A percentile compares a stretch with the other conserved stretches of the same genome.
These are phyloP conservation scores for Phytophthora citrophthora DNA, from an alignment of 352 stramenopile genomes.

Conservation along the genomic window DNA sequence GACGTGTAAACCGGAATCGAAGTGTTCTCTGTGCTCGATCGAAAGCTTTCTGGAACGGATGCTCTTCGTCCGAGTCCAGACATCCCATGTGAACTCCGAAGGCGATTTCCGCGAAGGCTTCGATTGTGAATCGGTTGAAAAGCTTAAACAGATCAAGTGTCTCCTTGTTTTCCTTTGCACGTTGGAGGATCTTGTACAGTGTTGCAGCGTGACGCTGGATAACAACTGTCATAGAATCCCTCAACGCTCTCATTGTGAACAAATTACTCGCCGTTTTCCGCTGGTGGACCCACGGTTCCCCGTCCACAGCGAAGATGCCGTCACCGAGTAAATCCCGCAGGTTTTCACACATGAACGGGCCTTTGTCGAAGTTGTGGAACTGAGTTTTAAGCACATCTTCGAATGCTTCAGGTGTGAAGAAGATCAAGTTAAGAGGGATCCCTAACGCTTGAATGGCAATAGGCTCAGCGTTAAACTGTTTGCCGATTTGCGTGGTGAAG, in stretches of 20 bases:
- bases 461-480: conserved; percentile 36
- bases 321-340: conserved; percentile 59
- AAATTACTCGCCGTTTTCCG: conserved; percentile 86
- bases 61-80: conserved; percentile 40
- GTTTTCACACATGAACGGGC: conserved; percentile 37
- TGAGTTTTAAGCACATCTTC: conserved; percentile 63
- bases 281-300: conserved; percentile 64
- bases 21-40: conserved; percentile 46
- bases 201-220: conserved; percentile 33
- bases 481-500: conserved; percentile 27
- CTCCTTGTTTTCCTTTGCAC: not conserved
- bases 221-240: conserved; percentile 42
- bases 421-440: conserved; percentile 32
- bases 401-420: conserved; percentile 46
- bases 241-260: conserved; percentile 59
- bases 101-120: conserved; percentile 71
- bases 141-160: conserved; percentile 47
- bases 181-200: conserved; percentile 28
- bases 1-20: conserved; percentile 42
- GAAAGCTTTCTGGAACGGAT: conserved; percentile 63
- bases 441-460: conserved; percentile 37
- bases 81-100: conserved; percentile 64
- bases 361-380: conserved; percentile 77
- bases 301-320: conserved; percentile 76
- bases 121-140: conserved; percentile 65